A percentile compares a stretch with the other conserved stretches of the same genome.
phyloP scores from a whole-genome alignment of 768 basidiomycete species.

The Amanita phalloides region DNA sequence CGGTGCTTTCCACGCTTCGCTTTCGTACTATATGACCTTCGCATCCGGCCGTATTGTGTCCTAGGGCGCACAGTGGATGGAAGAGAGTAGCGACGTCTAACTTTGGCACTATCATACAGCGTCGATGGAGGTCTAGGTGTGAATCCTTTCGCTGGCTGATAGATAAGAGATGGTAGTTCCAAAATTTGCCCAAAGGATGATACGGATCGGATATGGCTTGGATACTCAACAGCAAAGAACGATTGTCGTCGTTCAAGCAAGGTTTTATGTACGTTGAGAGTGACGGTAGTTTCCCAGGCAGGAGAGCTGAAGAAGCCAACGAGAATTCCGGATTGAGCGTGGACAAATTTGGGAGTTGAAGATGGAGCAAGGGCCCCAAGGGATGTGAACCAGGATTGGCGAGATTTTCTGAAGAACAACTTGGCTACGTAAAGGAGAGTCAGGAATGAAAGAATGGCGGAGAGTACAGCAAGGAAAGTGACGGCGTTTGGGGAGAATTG shows the following conservation, averaged over 20 bases:
- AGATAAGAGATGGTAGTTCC: not conserved
- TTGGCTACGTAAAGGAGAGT: conserved; percentile 17
- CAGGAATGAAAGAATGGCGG: conserved; percentile 14
- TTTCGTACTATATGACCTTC: conserved; percentile 1
- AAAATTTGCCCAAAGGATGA: not conserved
- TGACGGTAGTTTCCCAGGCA: conserved; percentile 28
- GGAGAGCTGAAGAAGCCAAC: conserved; percentile 37
- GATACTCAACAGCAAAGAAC: conserved; percentile 7
- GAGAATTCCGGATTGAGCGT: conserved; percentile 20
- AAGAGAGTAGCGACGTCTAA: conserved; percentile 1
- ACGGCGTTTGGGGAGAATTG: conserved; percentile 32
- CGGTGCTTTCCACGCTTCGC: not conserved
- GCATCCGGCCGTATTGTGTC: not conserved
- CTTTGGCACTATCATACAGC: conserved; percentile 4
- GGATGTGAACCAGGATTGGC: conserved; percentile 21
- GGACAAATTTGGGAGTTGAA: conserved; percentile 2
- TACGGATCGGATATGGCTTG: not conserved
- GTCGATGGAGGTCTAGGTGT: not conserved
- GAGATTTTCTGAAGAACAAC: conserved; percentile 17
- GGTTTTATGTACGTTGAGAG: conserved; percentile 9
- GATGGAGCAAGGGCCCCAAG: conserved; percentile 7
- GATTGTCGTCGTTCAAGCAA: conserved; percentile 10
- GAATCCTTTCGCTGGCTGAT: not conserved
- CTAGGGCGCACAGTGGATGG: not conserved
- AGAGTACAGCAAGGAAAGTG: conserved; percentile 17